Evolutionary conservation across 768 basidiomycete species (phyloP).

Genomic region (Hygrocybe coccinea): DNA sequence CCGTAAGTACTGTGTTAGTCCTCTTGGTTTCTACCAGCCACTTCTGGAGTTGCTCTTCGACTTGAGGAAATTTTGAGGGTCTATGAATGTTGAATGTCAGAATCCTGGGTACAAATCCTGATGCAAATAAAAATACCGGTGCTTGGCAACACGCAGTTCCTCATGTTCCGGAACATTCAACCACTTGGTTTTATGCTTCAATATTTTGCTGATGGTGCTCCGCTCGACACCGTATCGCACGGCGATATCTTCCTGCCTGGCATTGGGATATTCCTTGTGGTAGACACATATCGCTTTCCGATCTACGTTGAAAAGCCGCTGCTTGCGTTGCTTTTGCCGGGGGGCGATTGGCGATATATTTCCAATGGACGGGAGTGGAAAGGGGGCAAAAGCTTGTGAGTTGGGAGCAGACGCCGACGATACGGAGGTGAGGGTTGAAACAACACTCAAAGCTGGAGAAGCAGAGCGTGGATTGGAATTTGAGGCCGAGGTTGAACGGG

Average conservation of each 20-base stretch:
- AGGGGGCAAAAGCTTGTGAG: constrained; percentile 13
- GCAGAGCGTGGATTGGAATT: constrained; percentile 44
- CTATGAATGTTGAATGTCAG: constrained; percentile 29
- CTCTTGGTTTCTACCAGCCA: constrained; percentile 57
- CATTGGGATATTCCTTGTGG: constrained; percentile 56
- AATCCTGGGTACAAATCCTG: not conserved
- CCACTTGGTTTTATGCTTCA: constrained; percentile 83
- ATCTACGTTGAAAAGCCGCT: constrained; percentile 69
- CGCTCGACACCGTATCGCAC: constrained; percentile 72
- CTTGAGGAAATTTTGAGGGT: constrained; percentile 74
- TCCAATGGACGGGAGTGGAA: constrained; percentile 10
- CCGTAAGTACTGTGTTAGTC: constrained; percentile 48
- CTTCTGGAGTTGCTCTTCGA: constrained; percentile 60
- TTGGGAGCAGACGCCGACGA: constrained; percentile 31
- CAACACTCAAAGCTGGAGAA: constrained; percentile 60
- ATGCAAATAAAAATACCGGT: constrained; percentile 48
- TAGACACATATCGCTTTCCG: constrained; percentile 71
- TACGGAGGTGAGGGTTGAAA: constrained; percentile 49
- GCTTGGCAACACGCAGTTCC: constrained; percentile 57
- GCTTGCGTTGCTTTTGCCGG: constrained; percentile 57
- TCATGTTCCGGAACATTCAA: constrained; percentile 60
- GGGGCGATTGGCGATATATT: constrained; percentile 17
- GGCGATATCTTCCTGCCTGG: constrained; percentile 83
- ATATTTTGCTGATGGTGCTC: constrained; percentile 90
- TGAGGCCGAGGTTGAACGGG: constrained; percentile 42